phyloP scores from a whole-genome alignment of 352 stramenopile genomes.

The Phytophthora litchii region DNA sequence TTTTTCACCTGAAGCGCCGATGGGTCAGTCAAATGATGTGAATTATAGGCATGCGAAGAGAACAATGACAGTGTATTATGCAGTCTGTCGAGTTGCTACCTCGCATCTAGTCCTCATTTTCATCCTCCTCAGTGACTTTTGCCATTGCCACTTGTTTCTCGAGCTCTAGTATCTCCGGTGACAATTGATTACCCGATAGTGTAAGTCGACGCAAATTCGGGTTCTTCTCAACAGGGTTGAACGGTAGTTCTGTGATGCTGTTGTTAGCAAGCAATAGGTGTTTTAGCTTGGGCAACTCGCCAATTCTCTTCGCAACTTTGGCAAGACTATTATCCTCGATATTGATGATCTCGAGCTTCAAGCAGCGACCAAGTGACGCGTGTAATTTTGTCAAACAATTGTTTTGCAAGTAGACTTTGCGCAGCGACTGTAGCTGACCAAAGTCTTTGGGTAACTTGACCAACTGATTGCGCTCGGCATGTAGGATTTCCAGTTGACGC shows the following conservation, averaged over 20 bases:
- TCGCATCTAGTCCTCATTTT: constrained; percentile 34
- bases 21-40: constrained; percentile 4
- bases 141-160: constrained; percentile 69
- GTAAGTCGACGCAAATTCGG: constrained; percentile 77
- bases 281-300: constrained; percentile 75
- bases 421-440: constrained; percentile 62
- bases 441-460: constrained; percentile 81
- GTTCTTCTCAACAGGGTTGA: constrained; percentile 79
- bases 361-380: constrained; percentile 74
- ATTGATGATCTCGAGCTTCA: constrained; percentile 84
- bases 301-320: constrained; percentile 88
- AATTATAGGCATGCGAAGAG: constrained; percentile 25
- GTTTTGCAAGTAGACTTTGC: constrained; percentile 87
- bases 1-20: constrained; percentile 74
- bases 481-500: constrained; percentile 77
- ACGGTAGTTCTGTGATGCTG: constrained; percentile 75
- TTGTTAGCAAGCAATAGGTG: constrained; percentile 89
- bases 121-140: constrained; percentile 57
- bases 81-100: constrained; percentile 1
- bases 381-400: constrained; percentile 85
- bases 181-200: constrained; percentile 75
- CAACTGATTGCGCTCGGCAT: constrained; percentile 80
- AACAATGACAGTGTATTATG: constrained; percentile 27
- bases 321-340: constrained; percentile 81
- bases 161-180: constrained; percentile 59